Base-by-base conservation (phyloP, 2,329 filamentous ascomycete species). In the Apiospora malaysiana region DNA sequence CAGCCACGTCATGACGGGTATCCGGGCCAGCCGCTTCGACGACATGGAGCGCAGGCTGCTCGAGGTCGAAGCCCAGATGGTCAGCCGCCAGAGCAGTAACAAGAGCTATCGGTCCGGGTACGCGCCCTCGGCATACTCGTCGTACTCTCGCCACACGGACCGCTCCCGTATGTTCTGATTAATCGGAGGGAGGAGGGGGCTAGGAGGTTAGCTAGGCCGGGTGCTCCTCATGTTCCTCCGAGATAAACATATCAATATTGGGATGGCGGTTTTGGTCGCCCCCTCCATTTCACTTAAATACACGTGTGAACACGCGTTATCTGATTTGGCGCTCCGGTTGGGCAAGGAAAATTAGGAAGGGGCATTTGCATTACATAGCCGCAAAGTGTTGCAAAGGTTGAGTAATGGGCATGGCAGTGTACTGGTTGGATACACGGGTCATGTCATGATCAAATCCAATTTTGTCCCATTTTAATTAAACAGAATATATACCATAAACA, bases 21-120 rank as follows among this genome's bases (percentile, higher is more conserved):
- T 63, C 56, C 56, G 27, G 8, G 32, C 56, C 18, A 63, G 56
- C 32, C 56, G 56, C 32, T 63, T 63, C 56, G 56, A 63, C 56
- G 56, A 63, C 32, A 63, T 63, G 56, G 56, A 63, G 56, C 37
- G 32, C 32, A 27, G 56, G 32, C 32, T 63, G 32, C 56, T 63
- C 0, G 56, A 63, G 4, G 7, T 63, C 5, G 56, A 63, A 32
- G 56, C 56, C 56, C 6, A 40, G 9, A 40, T 63, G 32, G 27
- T 63, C 18, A 63, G 18, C 56, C 56, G 56, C 18, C 27, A 63
- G 18, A 63, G n/a, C 27, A 63, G 56, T 21, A n/a, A 18, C 56
- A 63, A 6, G 18, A 63, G 56, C 56, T 63, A 37, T 18, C 27
- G 18, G 16, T 59, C 51, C 14, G 5, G 21, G 5, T 63, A 63